A percentile compares a stretch with the other conserved stretches of the same genome.
Conservation (phyloP, 331 rosid species). For the Quercus lobata region DNA sequence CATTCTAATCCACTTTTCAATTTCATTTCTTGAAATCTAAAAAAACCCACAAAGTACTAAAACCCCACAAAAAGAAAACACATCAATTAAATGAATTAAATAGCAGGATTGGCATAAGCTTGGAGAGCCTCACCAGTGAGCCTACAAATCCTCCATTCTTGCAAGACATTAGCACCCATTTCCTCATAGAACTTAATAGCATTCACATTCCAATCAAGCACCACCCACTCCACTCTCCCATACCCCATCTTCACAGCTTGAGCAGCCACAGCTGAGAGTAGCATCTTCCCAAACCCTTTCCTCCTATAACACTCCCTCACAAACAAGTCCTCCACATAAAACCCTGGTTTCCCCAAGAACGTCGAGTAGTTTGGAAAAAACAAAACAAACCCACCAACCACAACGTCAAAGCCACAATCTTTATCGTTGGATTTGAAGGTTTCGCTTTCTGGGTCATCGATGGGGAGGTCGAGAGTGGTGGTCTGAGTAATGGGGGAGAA, state of each 20-base stretch:
- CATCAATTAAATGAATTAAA: background rate
- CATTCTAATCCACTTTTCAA: no score
- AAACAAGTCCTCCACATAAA: slow-evolving; percentile 65
- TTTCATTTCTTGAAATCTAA: no score
- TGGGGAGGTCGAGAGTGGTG: slow-evolving; percentile 44
- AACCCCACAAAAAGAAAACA: no score
- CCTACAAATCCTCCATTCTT: slow-evolving; percentile 72
- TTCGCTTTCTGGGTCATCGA: slow-evolving; percentile 53
- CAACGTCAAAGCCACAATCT: background rate
- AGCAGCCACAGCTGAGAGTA: slow-evolving; percentile 64
- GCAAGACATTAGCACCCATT: slow-evolving; percentile 73
- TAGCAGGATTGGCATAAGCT: slow-evolving; percentile 34
- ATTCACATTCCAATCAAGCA: slow-evolving; percentile 75
- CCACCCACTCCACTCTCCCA: slow-evolving; percentile 85
- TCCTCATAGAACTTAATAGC: slow-evolving; percentile 73
- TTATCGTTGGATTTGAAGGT: slow-evolving; percentile 20
- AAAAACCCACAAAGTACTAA: background rate
- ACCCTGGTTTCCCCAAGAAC: slow-evolving; percentile 61
- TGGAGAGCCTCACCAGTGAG: slow-evolving; percentile 60
- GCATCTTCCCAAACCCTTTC: slow-evolving; percentile 65
- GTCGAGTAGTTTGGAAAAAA: slow-evolving; percentile 72
- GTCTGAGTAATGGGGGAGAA: slow-evolving; percentile 28
- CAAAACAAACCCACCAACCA: slow-evolving; percentile 62
- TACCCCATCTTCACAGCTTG: slow-evolving; percentile 86
- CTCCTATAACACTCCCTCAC: slow-evolving; percentile 76